Percentiles rank a stretch among this genome's conserved stretches.
Evolutionary conservation across 305 asterid genomes (phyloP).

Genomic region (Withania somnifera): DNA sequence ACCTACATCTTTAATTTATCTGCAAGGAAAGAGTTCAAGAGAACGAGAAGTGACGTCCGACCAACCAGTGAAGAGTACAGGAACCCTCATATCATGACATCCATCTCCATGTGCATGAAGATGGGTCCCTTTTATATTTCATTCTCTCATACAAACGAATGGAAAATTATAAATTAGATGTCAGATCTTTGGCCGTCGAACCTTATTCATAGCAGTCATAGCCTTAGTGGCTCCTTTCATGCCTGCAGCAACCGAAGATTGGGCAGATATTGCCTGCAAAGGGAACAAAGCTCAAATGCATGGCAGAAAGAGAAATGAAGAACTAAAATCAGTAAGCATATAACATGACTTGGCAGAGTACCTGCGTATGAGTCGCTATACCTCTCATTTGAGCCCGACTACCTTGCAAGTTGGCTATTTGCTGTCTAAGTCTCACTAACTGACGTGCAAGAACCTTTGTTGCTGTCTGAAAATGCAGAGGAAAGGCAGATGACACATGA

Average conservation of each 20-base stretch:
- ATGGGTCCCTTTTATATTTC: neutral
- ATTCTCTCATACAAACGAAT: neutral
- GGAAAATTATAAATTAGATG: neutral
- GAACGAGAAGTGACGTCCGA: neutral
- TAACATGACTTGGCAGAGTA: constrained; percentile 13
- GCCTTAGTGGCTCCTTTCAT: constrained; percentile 96
- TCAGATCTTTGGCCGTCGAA: constrained; percentile 3
- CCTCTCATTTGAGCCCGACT: constrained; percentile 99
- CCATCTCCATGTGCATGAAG: neutral
- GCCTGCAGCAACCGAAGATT: constrained; percentile 83
- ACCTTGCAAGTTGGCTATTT: constrained; percentile 76
- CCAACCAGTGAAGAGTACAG: neutral
- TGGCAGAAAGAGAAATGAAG: neutral
- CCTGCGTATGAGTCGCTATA: constrained; percentile 91
- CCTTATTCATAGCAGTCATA: constrained; percentile 95
- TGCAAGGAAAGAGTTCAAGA: neutral
- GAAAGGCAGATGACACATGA: neutral
- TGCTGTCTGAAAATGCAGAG: constrained; percentile 48
- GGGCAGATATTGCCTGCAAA: constrained; percentile 83
- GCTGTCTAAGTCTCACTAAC: constrained; percentile 75
- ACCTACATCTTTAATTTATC: neutral
- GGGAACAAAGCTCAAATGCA: neutral
- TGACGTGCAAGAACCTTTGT: constrained; percentile 87
- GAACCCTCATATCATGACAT: neutral
- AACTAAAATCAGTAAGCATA: constrained; percentile 1